Evolutionary conservation across 2,329 filamentous ascomycete species (phyloP).

Genomic region (Beauveria scarabaeidicola): DNA sequence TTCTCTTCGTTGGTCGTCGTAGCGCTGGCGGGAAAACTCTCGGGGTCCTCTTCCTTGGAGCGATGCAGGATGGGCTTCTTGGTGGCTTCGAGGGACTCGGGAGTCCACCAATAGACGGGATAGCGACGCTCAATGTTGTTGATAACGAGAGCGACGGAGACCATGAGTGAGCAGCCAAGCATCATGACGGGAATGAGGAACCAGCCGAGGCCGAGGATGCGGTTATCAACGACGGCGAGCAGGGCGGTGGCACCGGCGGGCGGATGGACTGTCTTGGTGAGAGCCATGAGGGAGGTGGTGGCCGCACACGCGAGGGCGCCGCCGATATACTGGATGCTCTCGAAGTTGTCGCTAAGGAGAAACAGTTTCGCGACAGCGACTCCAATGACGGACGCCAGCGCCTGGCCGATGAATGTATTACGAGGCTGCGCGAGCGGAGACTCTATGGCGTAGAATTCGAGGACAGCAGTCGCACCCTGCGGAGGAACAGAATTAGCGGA

Average conservation of each 20-base stretch:
- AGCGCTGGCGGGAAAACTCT: not conserved
- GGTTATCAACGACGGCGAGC: slow-evolving; percentile 53
- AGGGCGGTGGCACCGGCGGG: slow-evolving; percentile 68
- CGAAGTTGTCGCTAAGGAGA: slow-evolving; percentile 35
- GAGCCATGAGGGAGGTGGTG: slow-evolving; percentile 55
- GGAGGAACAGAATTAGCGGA: not conserved
- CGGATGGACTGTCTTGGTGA: slow-evolving; percentile 66
- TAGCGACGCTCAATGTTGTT: slow-evolving; percentile 63
- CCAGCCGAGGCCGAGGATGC: slow-evolving; percentile 55
- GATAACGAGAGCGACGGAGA: slow-evolving; percentile 51
- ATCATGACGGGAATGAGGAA: slow-evolving; percentile 55
- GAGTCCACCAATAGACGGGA: slow-evolving; percentile 64
- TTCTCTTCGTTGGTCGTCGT: not conserved
- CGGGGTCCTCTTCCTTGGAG: slow-evolving; percentile 8
- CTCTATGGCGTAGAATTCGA: slow-evolving; percentile 64
- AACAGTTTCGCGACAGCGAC: slow-evolving; percentile 59
- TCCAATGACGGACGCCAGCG: slow-evolving; percentile 53
- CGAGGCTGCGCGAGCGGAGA: slow-evolving; percentile 67
- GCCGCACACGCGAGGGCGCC: slow-evolving; percentile 57
- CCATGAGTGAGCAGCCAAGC: slow-evolving; percentile 53
- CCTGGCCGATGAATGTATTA: slow-evolving; percentile 59
- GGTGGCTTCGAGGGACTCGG: slow-evolving; percentile 22
- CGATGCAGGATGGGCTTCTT: slow-evolving; percentile 4
- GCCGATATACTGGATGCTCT: slow-evolving; percentile 52
- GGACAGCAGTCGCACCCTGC: slow-evolving; percentile 66